Conservation (phyloP, 768 basidiomycete species). For the Tylopilus vinaceipallidus region DNA sequence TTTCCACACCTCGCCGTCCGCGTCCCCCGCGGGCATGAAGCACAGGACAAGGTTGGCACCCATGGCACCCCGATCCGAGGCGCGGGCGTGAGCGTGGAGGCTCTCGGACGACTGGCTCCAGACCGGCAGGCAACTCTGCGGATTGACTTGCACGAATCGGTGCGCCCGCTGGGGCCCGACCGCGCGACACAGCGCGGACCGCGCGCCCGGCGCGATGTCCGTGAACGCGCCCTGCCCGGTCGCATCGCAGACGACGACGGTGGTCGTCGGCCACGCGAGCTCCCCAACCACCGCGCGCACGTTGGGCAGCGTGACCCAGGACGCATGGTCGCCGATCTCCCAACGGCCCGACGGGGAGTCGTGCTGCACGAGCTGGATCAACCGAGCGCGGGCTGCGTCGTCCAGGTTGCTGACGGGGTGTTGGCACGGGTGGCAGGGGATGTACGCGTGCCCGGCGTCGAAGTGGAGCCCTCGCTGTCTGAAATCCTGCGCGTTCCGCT, state of each 20-base stretch:
- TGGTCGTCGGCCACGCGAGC: constrained; percentile 20
- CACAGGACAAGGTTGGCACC: constrained; percentile 15
- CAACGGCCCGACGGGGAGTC: constrained; percentile 11
- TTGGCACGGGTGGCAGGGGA: constrained; percentile 8
- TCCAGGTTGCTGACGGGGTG: not conserved
- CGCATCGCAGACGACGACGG: constrained; percentile 18
- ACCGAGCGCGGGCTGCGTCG: not conserved
- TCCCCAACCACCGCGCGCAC: constrained; percentile 18
- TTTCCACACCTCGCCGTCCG: constrained; percentile 11
- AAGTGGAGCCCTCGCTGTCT: constrained; percentile 23
- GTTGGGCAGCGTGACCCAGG: constrained; percentile 16
- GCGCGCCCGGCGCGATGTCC: constrained; percentile 7
- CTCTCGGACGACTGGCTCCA: not conserved
- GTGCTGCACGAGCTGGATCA: constrained; percentile 11
- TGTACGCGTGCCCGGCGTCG: constrained; percentile 27
- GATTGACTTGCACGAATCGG: constrained; percentile 17
- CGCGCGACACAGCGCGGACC: constrained; percentile 4
- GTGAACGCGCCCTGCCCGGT: constrained; percentile 7
- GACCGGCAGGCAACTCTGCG: not conserved
- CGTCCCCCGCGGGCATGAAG: constrained; percentile 6
- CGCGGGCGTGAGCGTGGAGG: not conserved
- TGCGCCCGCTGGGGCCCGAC: not conserved
- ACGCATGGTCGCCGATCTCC: constrained; percentile 5
- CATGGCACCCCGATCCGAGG: constrained; percentile 1
- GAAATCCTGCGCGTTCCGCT: constrained; percentile 21